These are phyloP conservation scores for Quercus mongolica DNA, from an alignment of 306 rosid genomes.

Conservation along the genomic window DNA sequence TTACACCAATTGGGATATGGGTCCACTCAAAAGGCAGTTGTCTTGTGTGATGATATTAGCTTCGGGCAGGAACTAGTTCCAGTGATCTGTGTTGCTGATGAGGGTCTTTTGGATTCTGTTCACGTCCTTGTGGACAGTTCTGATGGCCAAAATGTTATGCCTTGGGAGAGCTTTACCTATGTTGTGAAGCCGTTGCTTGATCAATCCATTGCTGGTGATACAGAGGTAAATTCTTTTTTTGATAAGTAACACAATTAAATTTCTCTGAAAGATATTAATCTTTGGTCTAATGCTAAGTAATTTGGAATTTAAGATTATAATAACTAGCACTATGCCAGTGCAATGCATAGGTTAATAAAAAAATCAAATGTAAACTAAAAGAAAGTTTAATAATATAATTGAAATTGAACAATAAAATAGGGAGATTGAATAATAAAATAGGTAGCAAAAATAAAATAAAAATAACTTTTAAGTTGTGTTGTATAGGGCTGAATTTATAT, in stretches of 20 bases:
- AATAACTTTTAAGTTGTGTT: too few species aligned
- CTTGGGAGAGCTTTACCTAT: conserved; percentile 86
- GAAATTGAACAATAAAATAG: too few species aligned
- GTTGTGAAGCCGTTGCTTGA: conserved; percentile 66
- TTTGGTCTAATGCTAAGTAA: conserved; percentile 16
- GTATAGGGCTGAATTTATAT: too few species aligned
- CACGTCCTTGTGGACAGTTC: conserved; percentile 28
- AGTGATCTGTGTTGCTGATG: conserved; percentile 73
- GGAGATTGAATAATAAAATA: too few species aligned
- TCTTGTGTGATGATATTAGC: conserved; percentile 88
- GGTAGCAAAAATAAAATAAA: too few species aligned
- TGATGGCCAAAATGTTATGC: conserved; percentile 42
- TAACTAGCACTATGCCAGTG: neutral
- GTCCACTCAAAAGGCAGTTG: conserved; percentile 39
- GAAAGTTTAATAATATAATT: too few species aligned
- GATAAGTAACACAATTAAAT: neutral
- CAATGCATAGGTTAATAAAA: too few species aligned
- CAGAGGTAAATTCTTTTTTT: conserved; percentile 50
- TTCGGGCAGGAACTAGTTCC: conserved; percentile 81
- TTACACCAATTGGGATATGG: conserved; percentile 45
- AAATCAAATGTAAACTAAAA: too few species aligned
- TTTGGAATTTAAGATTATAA: neutral
- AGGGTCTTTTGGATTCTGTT: conserved; percentile 53
- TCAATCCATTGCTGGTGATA: conserved; percentile 56
- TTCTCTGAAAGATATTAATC: conserved; percentile 8